Base-by-base conservation (phyloP, 441 rosid species). In the Melastoma candidum region DNA sequence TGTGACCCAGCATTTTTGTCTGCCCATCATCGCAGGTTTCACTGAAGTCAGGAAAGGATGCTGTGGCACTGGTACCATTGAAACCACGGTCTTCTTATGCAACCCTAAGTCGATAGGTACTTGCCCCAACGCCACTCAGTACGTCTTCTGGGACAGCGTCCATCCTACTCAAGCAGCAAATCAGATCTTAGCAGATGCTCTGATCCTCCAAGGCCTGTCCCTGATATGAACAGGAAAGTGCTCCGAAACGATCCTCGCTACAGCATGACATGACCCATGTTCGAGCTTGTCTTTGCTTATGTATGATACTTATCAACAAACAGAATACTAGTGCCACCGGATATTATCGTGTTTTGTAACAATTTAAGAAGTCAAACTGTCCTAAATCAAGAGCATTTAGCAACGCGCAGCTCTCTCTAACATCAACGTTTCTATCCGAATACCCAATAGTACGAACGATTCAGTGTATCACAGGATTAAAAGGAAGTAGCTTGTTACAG, bases 161-260 rank as follows among this genome's bases (percentile, higher is more conserved):
- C 98, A 88, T 70, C 98, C 97, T 9, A 80, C 97, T 46, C 66
- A 92, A 71, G 95, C 97, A 48, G 85, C 95, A 14, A 88, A 92
- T 68, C 74, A 83, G 63, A 68, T 88, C 56, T 89, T 92, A 51
- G 92, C 97, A 12, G 79, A 68, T 65, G 55, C 87, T 1, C 63
- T 92, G 68, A 60, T 88, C 49, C 59, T 55, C 52, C 77, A 72
- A 46, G 98, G 98, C 22, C 4, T 85, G 32, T 41, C 87, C 64
- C 95, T 88, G 49, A 7, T 88, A 26, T 76, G 71, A 72, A 47
- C 43, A 52, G 17, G 56, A 2, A 36, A 32, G 9, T 14, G 43
- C 24, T 4, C n/a, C 32, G 17, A 39, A 2, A 52, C 17, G 41
- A 32, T 32, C 41, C 6, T 32, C 41, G 41, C 7, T 4, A 32